Conservation (phyloP, 371 early-diverging fungal genomes). For the Apophysomyces trapeziformis region DNA sequence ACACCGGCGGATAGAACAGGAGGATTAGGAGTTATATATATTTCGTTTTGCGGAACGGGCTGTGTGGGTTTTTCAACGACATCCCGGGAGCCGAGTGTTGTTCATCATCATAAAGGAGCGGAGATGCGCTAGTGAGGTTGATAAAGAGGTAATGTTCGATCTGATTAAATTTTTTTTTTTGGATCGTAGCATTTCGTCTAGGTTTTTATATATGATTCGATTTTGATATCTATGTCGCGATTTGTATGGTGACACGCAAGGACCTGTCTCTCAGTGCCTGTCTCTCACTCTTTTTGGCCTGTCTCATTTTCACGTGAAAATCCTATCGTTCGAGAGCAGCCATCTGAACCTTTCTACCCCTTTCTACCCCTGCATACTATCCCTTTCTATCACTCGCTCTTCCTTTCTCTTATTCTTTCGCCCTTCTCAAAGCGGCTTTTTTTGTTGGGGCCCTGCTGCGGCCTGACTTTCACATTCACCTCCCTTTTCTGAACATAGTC, state of each 20-base stretch:
- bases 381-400: neutral
- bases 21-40: neutral
- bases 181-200: too few species aligned
- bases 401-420: neutral
- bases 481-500: neutral
- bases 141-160: too few species aligned
- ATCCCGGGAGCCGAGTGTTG: conserved; percentile 3
- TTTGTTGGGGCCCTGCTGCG: neutral
- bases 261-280: neutral
- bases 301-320: conserved; percentile 1
- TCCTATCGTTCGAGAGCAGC: neutral
- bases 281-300: neutral
- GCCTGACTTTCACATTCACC: neutral
- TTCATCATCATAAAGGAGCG: too few species aligned
- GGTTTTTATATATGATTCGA: too few species aligned
- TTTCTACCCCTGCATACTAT: neutral
- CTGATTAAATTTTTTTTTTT: too few species aligned
- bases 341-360: neutral
- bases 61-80: neutral
- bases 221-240: too few species aligned
- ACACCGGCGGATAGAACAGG: conserved; percentile 3
- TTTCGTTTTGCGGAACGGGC: too few species aligned
- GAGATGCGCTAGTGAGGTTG: too few species aligned
- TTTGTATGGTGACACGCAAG: neutral
- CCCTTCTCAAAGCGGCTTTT: neutral